Percentiles rank a stretch among this genome's conserved stretches.
These are phyloP conservation scores for Arabidopsis thaliana DNA, from an alignment of 345 rosid species.

Conservation along the genomic window DNA sequence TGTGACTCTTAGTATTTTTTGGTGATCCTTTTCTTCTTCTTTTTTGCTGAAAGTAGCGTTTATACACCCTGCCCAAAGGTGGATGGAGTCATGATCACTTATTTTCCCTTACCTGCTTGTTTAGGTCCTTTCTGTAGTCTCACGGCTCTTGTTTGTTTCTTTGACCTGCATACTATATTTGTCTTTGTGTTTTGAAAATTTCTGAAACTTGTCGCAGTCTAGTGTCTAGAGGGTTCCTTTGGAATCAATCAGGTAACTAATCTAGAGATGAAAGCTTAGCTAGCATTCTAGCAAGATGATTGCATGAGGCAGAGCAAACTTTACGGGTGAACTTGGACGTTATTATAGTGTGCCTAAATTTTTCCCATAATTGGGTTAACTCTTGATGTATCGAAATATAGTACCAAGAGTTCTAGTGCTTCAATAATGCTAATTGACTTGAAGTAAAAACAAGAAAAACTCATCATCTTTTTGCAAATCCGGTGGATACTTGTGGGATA, in stretches of 20 bases:
- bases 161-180: conserved; percentile 4
- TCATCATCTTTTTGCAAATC: conserved; percentile 38
- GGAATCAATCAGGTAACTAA: conserved; percentile 16
- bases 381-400: conserved; percentile 20
- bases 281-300: too few relatives aligned
- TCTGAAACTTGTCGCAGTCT: conserved; percentile 2
- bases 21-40: not conserved
- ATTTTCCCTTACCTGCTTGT: not conserved
- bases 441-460: conserved; percentile 19
- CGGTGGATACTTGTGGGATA: conserved; percentile 59
- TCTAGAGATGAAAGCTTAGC: too few relatives aligned
- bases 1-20: not conserved
- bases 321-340: too few relatives aligned
- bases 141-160: conserved; percentile 27
- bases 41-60: not conserved
- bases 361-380: not conserved
- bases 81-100: conserved; percentile 12
- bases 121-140: not conserved
- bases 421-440: conserved; percentile 16
- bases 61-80: not conserved
- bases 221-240: conserved; percentile 13
- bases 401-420: conserved; percentile 17
- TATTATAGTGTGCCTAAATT: not conserved
- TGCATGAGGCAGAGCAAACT: too few relatives aligned
- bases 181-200: conserved; percentile 16